Percentiles rank a stretch among this genome's conserved stretches.
Evolutionary conservation across 208 protist species (phyloP).

Genomic region (Crithidia sp.): DNA sequence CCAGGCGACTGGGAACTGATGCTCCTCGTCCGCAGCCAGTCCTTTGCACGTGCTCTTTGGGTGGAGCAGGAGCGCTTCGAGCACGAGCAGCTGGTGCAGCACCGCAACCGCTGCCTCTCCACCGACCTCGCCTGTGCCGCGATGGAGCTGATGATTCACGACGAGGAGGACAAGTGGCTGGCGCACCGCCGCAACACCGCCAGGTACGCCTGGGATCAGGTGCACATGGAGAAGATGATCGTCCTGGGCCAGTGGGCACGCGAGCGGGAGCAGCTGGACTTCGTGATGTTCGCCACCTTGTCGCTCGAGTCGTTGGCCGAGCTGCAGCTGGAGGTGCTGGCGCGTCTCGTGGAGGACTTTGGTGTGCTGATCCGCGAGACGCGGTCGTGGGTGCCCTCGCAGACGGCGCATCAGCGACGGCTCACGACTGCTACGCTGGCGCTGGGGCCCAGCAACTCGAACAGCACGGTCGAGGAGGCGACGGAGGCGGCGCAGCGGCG

Average conservation of each 20-base stretch:
- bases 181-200: constrained; percentile 11
- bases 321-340: background rate
- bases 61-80: constrained; percentile 1
- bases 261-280: background rate
- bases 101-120: background rate
- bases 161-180: constrained; percentile 8
- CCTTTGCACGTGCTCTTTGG: background rate
- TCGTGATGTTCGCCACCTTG: constrained; percentile 1
- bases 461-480: background rate
- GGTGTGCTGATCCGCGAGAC: constrained; percentile 3
- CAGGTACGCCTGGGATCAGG: constrained; percentile 6
- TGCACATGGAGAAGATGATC: constrained; percentile 7
- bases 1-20: constrained; percentile 12
- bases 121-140: background rate
- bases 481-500: background rate
- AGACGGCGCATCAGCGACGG: background rate
- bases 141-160: background rate
- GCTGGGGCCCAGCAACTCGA: constrained; percentile 3
- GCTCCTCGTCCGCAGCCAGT: constrained; percentile 13
- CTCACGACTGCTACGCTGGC: background rate
- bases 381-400: background rate
- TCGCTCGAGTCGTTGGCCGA: background rate
- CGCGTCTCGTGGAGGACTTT: constrained; percentile 2
- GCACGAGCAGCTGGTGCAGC: background rate
- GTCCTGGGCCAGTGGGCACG: background rate